phyloP scores from a whole-genome alignment of 2,329 filamentous ascomycete species.

The Aspergillus alliaceus region DNA sequence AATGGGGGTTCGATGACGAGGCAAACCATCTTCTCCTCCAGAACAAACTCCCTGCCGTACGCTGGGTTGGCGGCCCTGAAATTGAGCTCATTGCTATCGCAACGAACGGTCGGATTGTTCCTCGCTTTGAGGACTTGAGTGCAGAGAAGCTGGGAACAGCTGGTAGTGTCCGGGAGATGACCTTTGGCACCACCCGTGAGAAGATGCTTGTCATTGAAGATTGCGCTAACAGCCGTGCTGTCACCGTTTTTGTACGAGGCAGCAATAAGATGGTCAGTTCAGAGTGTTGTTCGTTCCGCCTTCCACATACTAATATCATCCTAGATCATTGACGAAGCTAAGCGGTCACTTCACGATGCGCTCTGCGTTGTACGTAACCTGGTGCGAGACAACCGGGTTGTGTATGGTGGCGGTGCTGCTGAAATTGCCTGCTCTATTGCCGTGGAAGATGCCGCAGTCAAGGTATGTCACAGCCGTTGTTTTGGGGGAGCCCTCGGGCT shows the following conservation, averaged over 20 bases:
- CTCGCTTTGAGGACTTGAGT: conserved; percentile 91
- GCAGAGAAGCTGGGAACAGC: conserved; percentile 87
- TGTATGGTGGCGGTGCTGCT: conserved; percentile 94
- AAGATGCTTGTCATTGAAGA: conserved; percentile 99
- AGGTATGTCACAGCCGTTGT: conserved; percentile 47
- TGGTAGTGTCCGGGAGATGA: conserved; percentile 90
- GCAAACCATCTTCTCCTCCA: conserved; percentile 96
- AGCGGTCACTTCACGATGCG: conserved; percentile 94
- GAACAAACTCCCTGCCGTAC: conserved; percentile 90
- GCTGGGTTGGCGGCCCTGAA: conserved; percentile 97
- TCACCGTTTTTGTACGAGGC: conserved; percentile 93
- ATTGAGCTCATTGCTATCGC: conserved; percentile 98
- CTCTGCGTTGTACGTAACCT: conserved; percentile 97
- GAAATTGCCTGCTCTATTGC: conserved; percentile 97
- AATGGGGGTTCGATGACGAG: conserved; percentile 99
- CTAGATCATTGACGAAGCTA: conserved; percentile 97
- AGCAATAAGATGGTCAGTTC: conserved; percentile 95
- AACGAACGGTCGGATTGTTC: conserved; percentile 96
- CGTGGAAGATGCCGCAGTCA: conserved; percentile 89
- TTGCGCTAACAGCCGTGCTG: conserved; percentile 94
- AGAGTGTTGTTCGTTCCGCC: not conserved
- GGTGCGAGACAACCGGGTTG: conserved; percentile 92
- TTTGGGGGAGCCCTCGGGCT: not conserved
- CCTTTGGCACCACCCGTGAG: conserved; percentile 93
- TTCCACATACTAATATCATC: conserved; percentile 7